Conservation (phyloP, 768 basidiomycete species). For the Tricholoma terreum region DNA sequence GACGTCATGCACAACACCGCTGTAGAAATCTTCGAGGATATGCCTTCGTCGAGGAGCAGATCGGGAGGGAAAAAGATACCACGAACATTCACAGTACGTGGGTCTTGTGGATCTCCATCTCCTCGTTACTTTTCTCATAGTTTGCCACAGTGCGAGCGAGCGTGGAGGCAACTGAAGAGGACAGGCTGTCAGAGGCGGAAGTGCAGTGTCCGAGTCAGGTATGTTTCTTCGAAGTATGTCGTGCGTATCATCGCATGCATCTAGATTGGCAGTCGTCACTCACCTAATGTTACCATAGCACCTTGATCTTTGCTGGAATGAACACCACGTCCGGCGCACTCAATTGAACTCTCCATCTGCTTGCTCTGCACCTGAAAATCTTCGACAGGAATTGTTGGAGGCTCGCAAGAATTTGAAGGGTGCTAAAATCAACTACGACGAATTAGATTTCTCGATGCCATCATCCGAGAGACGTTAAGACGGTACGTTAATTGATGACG, state of each 20-base stretch:
- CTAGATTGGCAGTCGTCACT: slow-evolving; percentile 1
- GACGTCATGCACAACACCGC: slow-evolving; percentile 33
- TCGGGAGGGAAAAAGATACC: slow-evolving; percentile 29
- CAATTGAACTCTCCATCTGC: slow-evolving; percentile 23
- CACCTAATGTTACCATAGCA: slow-evolving; percentile 6
- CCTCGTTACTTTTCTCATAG: neutral
- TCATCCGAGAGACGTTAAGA: slow-evolving; percentile 38
- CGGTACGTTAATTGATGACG: slow-evolving; percentile 22
- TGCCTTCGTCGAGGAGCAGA: slow-evolving; percentile 3
- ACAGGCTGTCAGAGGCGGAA: slow-evolving; percentile 24
- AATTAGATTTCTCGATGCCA: slow-evolving; percentile 33
- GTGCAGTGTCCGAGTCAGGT: slow-evolving; percentile 27
- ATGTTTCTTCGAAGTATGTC: slow-evolving; percentile 3
- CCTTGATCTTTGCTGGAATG: slow-evolving; percentile 29
- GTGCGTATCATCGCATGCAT: slow-evolving; percentile 4
- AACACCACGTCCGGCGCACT: slow-evolving; percentile 34
- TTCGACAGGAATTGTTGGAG: slow-evolving; percentile 25
- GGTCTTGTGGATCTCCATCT: too few relatives aligned
- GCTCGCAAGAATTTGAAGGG: slow-evolving; percentile 13
- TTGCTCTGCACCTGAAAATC: slow-evolving; percentile 19
- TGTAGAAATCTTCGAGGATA: slow-evolving; percentile 26
- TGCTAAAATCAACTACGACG: slow-evolving; percentile 33
- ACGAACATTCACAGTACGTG: slow-evolving; percentile 25
- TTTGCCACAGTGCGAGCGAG: slow-evolving; percentile 12
- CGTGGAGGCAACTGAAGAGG: slow-evolving; percentile 9